Base-by-base conservation (phyloP, 805 yeast genomes). In the Wilhelminamyces savonicus region DNA sequence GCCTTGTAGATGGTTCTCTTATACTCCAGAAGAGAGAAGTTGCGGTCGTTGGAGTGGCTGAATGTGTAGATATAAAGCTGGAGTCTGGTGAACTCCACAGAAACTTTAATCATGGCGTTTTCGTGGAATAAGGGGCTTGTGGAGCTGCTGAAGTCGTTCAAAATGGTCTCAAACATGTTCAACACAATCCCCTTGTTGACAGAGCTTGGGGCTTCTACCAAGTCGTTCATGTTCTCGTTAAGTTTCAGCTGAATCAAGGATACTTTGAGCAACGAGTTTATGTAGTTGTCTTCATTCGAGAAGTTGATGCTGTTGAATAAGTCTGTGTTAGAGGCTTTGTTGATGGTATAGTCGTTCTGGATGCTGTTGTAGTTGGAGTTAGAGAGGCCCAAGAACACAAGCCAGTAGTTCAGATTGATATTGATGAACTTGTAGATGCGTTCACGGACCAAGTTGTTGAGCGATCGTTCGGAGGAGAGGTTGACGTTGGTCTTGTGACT, bases 361-460 rank as follows among this genome's bases (percentile, higher is more conserved):
- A 41, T 36, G 9, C 51, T 50, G 37, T 42, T 46, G 35, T 41
- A 43, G 37, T 37, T 39, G 28, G 52, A 40, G 26, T 42, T 39
- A 40, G 66, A 52, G 27, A 62, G 48, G 7, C 70, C 70, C 20
- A 60, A 51, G 34, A 50, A 48, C 7, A 59, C 59, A 27, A 59
- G 49, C 70, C 69, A 64, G 44, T 60, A 62, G 44, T 59, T 62
- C 14, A 66, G 56, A 39, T 62, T 62, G 37, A 64, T 59, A 37
- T 57, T 56, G 23, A 62, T 55, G 41, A 59, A 60, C 35, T 63
- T 64, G 44, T 62, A 65, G 27, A 64, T 57, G 35, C 69, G 42
- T 36, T 62, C 69, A 29, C 69, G 46, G 21, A 59, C 54, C 8
- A 48, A 38, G 35, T 57, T 52, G 37, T 60, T 54, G 27, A 56